These are phyloP conservation scores for Zymoseptoria pseudotritici DNA, from an alignment of 2,329 filamentous ascomycete genomes.

Conservation along the genomic window DNA sequence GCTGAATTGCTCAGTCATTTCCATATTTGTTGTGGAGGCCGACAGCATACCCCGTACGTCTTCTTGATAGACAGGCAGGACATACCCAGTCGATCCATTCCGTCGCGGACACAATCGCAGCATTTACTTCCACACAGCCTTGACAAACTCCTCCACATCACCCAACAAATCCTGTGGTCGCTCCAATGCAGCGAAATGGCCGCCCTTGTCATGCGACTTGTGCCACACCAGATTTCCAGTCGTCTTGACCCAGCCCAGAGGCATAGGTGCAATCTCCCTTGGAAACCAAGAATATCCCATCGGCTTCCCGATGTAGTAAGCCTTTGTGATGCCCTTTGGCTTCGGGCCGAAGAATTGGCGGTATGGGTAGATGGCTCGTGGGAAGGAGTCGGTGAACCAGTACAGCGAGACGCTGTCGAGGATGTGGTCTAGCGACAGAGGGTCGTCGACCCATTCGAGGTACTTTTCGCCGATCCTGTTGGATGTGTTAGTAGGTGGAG, in stretches of 20 bases:
- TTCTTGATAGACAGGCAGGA: no score
- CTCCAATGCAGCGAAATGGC: constrained; percentile 29
- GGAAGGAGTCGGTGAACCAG: constrained; percentile 42
- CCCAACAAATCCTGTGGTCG: constrained; percentile 12
- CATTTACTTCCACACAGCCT: neutral
- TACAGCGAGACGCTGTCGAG: constrained; percentile 43
- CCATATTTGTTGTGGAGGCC: no score
- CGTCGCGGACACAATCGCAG: neutral
- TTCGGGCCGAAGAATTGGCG: constrained; percentile 26
- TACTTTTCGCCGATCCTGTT: constrained; percentile 45
- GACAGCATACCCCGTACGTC: no score
- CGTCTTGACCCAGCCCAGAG: constrained; percentile 28
- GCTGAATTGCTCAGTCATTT: no score
- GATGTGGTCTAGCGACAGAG: constrained; percentile 32
- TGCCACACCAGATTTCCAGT: constrained; percentile 30
- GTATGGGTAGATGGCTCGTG: constrained; percentile 43
- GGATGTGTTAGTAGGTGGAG: neutral
- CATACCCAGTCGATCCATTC: no score
- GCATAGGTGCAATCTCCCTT: constrained; percentile 29
- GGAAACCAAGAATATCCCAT: constrained; percentile 36
- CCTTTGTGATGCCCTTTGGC: neutral
- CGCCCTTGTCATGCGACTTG: constrained; percentile 28
- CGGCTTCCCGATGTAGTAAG: constrained; percentile 29
- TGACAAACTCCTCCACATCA: constrained; percentile 13
- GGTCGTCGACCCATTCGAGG: constrained; percentile 43